A percentile compares a stretch with the other conserved stretches of the same genome.
phyloP scores from a whole-genome alignment of 129 eudicot species.

The Helianthus tuberosus region DNA sequence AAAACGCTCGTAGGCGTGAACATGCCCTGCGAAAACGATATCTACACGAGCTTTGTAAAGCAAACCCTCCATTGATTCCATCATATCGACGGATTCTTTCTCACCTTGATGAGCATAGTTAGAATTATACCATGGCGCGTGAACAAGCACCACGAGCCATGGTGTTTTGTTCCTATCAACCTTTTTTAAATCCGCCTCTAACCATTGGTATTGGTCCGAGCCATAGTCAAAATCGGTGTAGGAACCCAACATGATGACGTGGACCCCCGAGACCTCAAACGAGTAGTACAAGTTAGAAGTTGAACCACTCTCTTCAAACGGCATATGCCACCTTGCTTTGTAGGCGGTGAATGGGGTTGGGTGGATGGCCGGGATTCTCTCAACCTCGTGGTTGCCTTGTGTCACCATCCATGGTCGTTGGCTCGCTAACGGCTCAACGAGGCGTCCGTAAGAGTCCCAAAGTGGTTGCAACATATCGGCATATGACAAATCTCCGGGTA shows the following conservation, averaged over 20 bases:
- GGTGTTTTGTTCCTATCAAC: conserved; percentile 67
- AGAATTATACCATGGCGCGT: conserved; percentile 83
- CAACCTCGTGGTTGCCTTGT: conserved; percentile 84
- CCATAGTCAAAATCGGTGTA: conserved; percentile 57
- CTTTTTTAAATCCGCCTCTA: conserved; percentile 49
- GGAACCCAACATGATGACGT: conserved; percentile 79
- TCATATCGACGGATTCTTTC: conserved; percentile 51
- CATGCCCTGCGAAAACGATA: conserved; percentile 75
- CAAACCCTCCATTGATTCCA: conserved; percentile 61
- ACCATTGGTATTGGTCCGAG: conserved; percentile 73
- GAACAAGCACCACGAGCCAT: conserved; percentile 66
- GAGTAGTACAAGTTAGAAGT: conserved; percentile 67
- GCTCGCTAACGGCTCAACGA: conserved; percentile 75
- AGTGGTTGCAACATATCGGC: conserved; percentile 53
- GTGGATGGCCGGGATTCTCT: conserved; percentile 42
- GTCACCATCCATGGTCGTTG: conserved; percentile 93
- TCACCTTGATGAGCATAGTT: conserved; percentile 79
- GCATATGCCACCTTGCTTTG: conserved; percentile 91
- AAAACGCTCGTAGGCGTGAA: conserved; percentile 82
- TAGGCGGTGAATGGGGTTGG: conserved; percentile 49
- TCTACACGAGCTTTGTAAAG: conserved; percentile 64
- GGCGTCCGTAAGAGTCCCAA: conserved; percentile 79
- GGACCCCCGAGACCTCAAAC: conserved; percentile 65
- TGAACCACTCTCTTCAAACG: conserved; percentile 69
- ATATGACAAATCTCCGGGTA: conserved; percentile 82